Base-by-base conservation (phyloP, 257 asterid species). In the Salvia hispanica region DNA sequence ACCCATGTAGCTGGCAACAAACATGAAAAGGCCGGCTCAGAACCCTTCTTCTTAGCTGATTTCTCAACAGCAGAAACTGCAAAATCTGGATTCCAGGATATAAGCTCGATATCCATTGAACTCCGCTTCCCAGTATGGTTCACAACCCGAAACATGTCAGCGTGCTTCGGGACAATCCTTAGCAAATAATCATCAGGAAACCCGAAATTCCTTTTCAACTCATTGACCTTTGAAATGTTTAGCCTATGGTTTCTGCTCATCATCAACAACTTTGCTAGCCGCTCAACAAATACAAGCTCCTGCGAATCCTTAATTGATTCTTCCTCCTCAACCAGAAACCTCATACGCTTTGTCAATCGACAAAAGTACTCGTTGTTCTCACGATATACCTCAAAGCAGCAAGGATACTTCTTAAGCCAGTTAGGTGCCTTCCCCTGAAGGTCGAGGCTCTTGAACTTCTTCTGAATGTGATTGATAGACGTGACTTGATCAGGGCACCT, bases 361-460 rank as follows among this genome's bases (percentile, higher is more conserved):
- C 96, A 90, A 68, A 78, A 83, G 58, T 82, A 81, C 73, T 84
- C 82, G 50, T 92, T 81, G 4, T 86, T 73, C 53, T 83, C 83
- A 21, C 57, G 76, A 62, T 80, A 88, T 47, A 92, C 91, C 60
- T 90, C 90, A 33, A 83, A 92, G 85, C 97, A 92, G 67, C 96
- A 90, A 0, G 98, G 98, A 63, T 92, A 90, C 64, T 92, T 92
- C 77, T 83, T 92, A 7, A 92, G 84, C 98, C 97, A 92, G 70
- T 90, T 90, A 31, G 79, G 83, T 16, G 97, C 95, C 64, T 85
- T 83, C 2, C 31, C 97, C 71, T 85, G 95, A 72, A 88, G 97
- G 74, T 90, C 90, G 52, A 90, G 89, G 77, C 80, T 84, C 72
- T 90, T 92, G 73, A 88, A 90, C 81, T 85, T 92, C 78, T 83